phyloP scores from a whole-genome alignment of 176 grass and related monocot genomes.

The Saccharum officinarum region DNA sequence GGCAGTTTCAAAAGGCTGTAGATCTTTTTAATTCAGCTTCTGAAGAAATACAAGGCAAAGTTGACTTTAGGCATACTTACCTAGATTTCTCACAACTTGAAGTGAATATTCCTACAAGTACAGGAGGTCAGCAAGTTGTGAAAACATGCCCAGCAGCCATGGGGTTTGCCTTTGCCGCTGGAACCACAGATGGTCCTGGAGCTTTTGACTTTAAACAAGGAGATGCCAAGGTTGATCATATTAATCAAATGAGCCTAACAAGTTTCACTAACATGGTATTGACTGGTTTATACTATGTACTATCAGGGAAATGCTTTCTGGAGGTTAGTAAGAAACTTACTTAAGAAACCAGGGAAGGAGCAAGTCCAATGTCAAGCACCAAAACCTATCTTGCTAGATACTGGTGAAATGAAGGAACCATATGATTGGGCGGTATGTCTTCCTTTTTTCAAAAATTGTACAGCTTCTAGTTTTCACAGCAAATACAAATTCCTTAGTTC shows the following conservation, averaged over 20 bases:
- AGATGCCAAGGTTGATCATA: conserved; percentile 71
- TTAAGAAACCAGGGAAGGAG: conserved; percentile 76
- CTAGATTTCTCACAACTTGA: conserved; percentile 87
- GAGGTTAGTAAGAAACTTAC: conserved; percentile 80
- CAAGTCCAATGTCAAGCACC: conserved; percentile 85
- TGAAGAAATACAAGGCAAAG: conserved; percentile 75
- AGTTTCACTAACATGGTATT: conserved; percentile 19
- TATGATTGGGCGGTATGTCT: conserved; percentile 93
- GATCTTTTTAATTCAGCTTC: conserved; percentile 82
- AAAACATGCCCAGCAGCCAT: conserved; percentile 97
- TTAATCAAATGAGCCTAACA: conserved; percentile 31
- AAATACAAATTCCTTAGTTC: background rate
- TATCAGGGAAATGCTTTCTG: conserved; percentile 96
- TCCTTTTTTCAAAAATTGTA: conserved; percentile 19
- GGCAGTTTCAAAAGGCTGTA: conserved; percentile 82
- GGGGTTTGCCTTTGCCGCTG: conserved; percentile 97
- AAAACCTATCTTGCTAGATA: conserved; percentile 98
- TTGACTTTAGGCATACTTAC: conserved; percentile 82
- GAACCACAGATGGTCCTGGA: conserved; percentile 97
- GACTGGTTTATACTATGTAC: conserved; percentile 22
- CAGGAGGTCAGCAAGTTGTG: conserved; percentile 44
- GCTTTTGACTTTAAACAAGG: conserved; percentile 97
- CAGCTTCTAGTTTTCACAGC: background rate
- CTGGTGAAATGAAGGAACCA: conserved; percentile 92
- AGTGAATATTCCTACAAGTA: conserved; percentile 57